Evolutionary conservation across 1,284 basidiomycete genomes (phyloP).

Genomic region (Ceratobasidium sp.): DNA sequence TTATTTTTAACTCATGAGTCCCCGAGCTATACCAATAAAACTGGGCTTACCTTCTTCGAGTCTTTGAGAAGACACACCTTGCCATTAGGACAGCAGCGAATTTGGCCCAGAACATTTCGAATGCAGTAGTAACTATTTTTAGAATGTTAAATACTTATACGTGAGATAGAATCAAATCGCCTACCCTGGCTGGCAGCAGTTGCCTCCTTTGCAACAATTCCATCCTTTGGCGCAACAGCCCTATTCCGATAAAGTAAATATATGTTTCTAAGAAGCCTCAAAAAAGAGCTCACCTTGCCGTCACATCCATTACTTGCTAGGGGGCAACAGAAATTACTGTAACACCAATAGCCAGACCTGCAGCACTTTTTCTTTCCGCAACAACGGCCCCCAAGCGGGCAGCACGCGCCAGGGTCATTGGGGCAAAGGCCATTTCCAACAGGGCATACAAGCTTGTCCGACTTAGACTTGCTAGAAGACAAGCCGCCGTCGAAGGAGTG

Average conservation of each 20-base stretch:
- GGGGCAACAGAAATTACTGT: background rate
- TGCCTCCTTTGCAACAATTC: constrained; percentile 12
- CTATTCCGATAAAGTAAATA: background rate
- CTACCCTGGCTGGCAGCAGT: background rate
- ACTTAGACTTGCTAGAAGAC: background rate
- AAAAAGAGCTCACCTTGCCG: background rate
- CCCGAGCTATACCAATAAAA: too few species aligned
- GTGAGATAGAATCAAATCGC: background rate
- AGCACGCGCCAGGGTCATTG: background rate
- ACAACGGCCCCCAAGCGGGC: constrained; percentile 8
- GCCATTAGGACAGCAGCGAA: constrained; percentile 17
- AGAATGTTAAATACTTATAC: background rate
- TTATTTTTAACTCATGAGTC: too few species aligned
- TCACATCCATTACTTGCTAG: constrained; percentile 7
- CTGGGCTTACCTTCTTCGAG: too few species aligned
- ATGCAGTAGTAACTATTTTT: background rate
- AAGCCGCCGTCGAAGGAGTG: background rate
- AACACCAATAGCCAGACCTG: constrained; percentile 6
- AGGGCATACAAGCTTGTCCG: background rate
- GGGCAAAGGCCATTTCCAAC: background rate
- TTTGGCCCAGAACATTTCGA: background rate
- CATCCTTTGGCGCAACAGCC: background rate
- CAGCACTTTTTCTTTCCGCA: constrained; percentile 13
- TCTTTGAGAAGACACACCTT: background rate
- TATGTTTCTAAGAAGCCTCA: background rate